Percentiles rank a stretch among this genome's conserved stretches.
These are phyloP conservation scores for Lactarius hatsudake DNA, from an alignment of 768 basidiomycete species.

Conservation along the genomic window DNA sequence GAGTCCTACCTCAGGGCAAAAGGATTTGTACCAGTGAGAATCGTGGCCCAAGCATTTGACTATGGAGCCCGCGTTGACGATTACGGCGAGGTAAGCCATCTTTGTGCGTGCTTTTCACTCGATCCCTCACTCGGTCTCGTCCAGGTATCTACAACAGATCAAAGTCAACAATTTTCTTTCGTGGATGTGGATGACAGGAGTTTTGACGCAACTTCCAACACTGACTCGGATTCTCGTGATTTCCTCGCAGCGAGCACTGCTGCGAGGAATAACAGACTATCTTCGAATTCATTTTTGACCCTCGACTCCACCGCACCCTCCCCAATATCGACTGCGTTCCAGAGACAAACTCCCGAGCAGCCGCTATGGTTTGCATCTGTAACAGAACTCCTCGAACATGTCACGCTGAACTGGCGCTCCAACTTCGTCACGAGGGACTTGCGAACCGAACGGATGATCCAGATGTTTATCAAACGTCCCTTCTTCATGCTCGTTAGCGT, in stretches of 20 bases:
- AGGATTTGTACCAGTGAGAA: constrained; percentile 25
- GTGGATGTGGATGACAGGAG: constrained; percentile 3
- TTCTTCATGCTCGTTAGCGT: constrained; percentile 84
- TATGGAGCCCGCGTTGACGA: not conserved
- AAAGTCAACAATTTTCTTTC: constrained; percentile 10
- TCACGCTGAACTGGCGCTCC: constrained; percentile 76
- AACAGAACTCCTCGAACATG: constrained; percentile 60
- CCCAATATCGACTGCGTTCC: constrained; percentile 12
- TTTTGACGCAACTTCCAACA: not conserved
- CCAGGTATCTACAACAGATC: not conserved
- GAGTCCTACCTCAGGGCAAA: constrained; percentile 26
- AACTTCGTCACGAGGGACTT: constrained; percentile 83
- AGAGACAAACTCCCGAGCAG: constrained; percentile 9
- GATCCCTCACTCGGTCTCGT: not conserved
- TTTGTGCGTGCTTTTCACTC: not conserved
- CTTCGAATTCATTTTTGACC: constrained; percentile 21
- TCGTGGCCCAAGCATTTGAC: constrained; percentile 2
- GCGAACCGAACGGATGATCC: constrained; percentile 51
- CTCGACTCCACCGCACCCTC: constrained; percentile 18
- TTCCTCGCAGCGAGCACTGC: not conserved
- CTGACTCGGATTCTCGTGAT: not conserved
- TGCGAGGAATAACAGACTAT: constrained; percentile 1
- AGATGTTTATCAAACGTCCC: constrained; percentile 76
- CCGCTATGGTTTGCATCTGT: constrained; percentile 45
- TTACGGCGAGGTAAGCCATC: not conserved